A percentile compares a stretch with the other conserved stretches of the same genome.
phyloP scores from a whole-genome alignment of 192 early-diverging fungal genomes.

The Dispira simplex region DNA sequence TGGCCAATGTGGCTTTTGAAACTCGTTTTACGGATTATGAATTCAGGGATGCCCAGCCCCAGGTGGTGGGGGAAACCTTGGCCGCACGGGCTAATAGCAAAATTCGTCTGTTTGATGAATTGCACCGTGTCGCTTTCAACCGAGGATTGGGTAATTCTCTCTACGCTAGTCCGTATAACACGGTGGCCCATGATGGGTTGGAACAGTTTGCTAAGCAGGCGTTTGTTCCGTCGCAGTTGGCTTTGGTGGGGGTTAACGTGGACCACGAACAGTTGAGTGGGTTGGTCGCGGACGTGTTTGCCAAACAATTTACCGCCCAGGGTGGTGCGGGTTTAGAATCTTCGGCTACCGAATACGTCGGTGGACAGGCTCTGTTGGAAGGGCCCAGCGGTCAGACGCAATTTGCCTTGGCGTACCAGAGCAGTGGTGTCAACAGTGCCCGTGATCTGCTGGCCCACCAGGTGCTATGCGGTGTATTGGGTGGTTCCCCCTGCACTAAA shows the following conservation, averaged over 20 bases:
- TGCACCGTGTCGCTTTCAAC: slow-evolving; percentile 87
- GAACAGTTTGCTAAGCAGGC: slow-evolving; percentile 52
- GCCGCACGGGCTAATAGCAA: slow-evolving; percentile 44
- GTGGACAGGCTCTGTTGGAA: slow-evolving; percentile 74
- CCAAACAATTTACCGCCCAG: slow-evolving; percentile 25
- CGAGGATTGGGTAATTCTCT: slow-evolving; percentile 90
- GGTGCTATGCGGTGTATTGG: slow-evolving; percentile 42
- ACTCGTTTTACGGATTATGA: slow-evolving; percentile 75
- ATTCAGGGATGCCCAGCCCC: slow-evolving; percentile 50
- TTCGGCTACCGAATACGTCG: slow-evolving; percentile 51
- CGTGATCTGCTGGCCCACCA: slow-evolving; percentile 45
- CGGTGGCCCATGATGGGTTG: slow-evolving; percentile 46
- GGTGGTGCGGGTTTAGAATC: slow-evolving; percentile 14
- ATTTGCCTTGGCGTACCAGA: slow-evolving; percentile 73
- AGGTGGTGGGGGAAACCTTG: slow-evolving; percentile 47
- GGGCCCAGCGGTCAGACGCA: slow-evolving; percentile 30
- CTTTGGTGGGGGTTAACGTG: slow-evolving; percentile 76
- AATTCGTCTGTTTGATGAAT: slow-evolving; percentile 51
- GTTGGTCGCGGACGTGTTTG: slow-evolving; percentile 44
- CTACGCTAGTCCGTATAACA: slow-evolving; percentile 51
- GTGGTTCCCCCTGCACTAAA: slow-evolving; percentile 42
- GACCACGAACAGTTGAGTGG: slow-evolving; percentile 48
- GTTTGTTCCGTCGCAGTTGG: slow-evolving; percentile 57
- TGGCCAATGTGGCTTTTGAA: slow-evolving; percentile 62
- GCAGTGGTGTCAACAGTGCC: slow-evolving; percentile 34